Percentiles rank a stretch among this genome's conserved stretches.
These are phyloP conservation scores for Fraxinus excelsior DNA, from an alignment of 257 asterid genomes.

Conservation along the genomic window DNA sequence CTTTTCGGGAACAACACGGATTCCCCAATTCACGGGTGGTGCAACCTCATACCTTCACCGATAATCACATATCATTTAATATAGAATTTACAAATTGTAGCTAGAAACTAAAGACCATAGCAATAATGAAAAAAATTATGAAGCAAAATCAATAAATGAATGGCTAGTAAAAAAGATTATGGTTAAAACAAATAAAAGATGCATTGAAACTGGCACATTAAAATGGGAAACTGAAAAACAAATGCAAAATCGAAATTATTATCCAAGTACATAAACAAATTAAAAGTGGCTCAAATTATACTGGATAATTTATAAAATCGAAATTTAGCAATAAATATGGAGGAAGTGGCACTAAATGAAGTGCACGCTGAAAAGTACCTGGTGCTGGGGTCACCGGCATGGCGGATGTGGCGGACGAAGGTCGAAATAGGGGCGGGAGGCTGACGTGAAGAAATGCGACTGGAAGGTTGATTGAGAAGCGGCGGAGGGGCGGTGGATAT, in stretches of 20 bases:
- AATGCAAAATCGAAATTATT: neutral
- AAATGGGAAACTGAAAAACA: neutral
- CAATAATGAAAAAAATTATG: neutral
- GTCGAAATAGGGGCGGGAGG: conserved; percentile 36
- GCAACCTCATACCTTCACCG: conserved; percentile 53
- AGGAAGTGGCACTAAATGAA: conserved; percentile 5
- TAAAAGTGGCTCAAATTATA: neutral
- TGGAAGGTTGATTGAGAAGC: conserved; percentile 41
- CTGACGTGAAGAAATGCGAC: conserved; percentile 26
- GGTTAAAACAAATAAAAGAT: neutral
- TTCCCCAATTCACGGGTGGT: conserved; percentile 79
- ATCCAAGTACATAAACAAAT: neutral
- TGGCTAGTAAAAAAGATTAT: neutral
- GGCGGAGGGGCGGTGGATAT: conserved; percentile 60
- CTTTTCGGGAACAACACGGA: conserved; percentile 86
- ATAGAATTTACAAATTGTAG: neutral
- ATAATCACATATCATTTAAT: neutral
- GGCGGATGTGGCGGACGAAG: conserved; percentile 67
- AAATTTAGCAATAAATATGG: conserved; percentile 3
- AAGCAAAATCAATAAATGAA: neutral
- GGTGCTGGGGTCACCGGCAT: conserved; percentile 54
- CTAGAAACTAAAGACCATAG: neutral
- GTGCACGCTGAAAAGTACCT: conserved; percentile 38
- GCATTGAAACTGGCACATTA: neutral
- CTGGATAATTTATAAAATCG: neutral